Conservation (phyloP, 2,329 filamentous ascomycete species). For the Aspergillus vadensis region DNA sequence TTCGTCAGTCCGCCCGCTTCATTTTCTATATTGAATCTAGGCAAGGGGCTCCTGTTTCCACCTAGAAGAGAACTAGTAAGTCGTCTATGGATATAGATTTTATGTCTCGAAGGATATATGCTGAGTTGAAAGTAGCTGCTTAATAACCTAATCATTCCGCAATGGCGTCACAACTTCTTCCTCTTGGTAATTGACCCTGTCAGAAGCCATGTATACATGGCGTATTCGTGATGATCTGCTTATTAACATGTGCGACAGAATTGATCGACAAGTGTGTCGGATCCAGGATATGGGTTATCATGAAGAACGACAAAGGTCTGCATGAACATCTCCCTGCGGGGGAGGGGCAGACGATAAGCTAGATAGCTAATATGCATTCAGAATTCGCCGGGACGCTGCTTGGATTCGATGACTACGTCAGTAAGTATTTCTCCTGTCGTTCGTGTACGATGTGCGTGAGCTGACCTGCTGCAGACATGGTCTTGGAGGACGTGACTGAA, state of each 20-base stretch:
- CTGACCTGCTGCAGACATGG: slow-evolving; percentile 72
- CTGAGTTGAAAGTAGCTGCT: neutral
- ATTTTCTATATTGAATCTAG: slow-evolving; percentile 23
- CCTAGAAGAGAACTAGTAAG: neutral
- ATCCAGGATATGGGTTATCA: slow-evolving; percentile 96
- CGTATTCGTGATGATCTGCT: neutral
- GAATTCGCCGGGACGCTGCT: slow-evolving; percentile 94
- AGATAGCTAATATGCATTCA: slow-evolving; percentile 43
- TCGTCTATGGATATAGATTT: neutral
- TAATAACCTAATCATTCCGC: slow-evolving; percentile 16
- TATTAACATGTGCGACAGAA: slow-evolving; percentile 58
- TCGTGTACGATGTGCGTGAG: slow-evolving; percentile 16
- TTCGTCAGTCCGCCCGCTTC: slow-evolving; percentile 16
- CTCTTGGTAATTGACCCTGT: slow-evolving; percentile 58
- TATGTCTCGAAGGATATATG: neutral
- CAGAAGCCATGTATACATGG: slow-evolving; percentile 7
- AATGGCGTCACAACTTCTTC: slow-evolving; percentile 75
- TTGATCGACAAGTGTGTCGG: slow-evolving; percentile 99
- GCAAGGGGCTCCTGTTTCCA: neutral
- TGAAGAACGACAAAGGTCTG: slow-evolving; percentile 97
- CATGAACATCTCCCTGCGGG: neutral
- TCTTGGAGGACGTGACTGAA: slow-evolving; percentile 94
- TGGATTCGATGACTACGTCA: slow-evolving; percentile 99
- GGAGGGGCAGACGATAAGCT: neutral
- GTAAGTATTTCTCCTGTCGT: slow-evolving; percentile 62